phyloP scores from a whole-genome alignment of 306 rosid species.

The Vicia villosa region DNA sequence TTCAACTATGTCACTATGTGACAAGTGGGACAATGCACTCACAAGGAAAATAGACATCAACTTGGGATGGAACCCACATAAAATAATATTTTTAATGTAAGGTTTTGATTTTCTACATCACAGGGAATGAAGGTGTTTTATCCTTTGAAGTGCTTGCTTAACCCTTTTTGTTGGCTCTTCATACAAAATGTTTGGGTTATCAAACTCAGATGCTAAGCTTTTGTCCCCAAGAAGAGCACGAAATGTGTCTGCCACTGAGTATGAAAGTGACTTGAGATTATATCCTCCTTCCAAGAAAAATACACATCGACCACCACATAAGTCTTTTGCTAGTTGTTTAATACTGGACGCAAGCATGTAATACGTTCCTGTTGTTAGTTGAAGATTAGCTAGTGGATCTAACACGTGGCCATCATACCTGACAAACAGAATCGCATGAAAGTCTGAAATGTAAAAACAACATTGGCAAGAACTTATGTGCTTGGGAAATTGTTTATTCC shows the following conservation, averaged over 20 bases:
- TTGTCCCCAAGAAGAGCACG: slow-evolving; percentile 82
- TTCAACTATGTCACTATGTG: slow-evolving; percentile 33
- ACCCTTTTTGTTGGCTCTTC: slow-evolving; percentile 78
- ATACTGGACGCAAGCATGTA: slow-evolving; percentile 81
- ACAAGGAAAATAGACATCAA: slow-evolving; percentile 8
- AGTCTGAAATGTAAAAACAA: not conserved
- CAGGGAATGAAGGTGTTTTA: slow-evolving; percentile 58
- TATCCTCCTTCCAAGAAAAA: slow-evolving; percentile 96
- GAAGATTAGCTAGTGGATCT: slow-evolving; percentile 83
- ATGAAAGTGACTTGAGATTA: slow-evolving; percentile 77
- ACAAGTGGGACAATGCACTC: slow-evolving; percentile 16
- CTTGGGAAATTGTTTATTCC: not conserved
- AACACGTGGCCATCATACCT: slow-evolving; percentile 91
- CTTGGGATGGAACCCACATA: slow-evolving; percentile 1
- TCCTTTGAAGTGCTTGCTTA: slow-evolving; percentile 66
- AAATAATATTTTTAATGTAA: slow-evolving; percentile 13
- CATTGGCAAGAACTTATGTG: slow-evolving; percentile 14
- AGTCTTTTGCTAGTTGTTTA: slow-evolving; percentile 71
- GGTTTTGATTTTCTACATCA: slow-evolving; percentile 39
- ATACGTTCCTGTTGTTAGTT: slow-evolving; percentile 87
- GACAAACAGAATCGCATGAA: slow-evolving; percentile 29
- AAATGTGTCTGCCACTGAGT: slow-evolving; percentile 79
- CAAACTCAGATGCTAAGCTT: slow-evolving; percentile 78
- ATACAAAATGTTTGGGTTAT: slow-evolving; percentile 70
- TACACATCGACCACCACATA: slow-evolving; percentile 72